Base-by-base conservation (phyloP, 305 asterid genomes). In the Fraxinus nigra region DNA sequence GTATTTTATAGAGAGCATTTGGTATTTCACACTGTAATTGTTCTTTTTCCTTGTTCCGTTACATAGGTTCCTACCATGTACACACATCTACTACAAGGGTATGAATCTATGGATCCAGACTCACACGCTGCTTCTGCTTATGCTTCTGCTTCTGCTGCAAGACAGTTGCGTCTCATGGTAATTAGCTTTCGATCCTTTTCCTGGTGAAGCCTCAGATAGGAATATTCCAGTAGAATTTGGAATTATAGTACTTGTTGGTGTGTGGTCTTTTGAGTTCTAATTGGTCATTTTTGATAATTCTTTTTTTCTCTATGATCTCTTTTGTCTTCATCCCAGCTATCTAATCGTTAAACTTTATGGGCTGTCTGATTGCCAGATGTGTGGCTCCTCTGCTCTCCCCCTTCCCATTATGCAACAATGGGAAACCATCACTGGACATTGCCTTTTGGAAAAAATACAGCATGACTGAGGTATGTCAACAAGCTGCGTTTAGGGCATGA, bases 301-400 rank as follows among this genome's bases (percentile, higher is more conserved):
- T 28, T 74, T 18, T 30, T 32, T 22, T 74, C 63, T 30, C 43
- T 73, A 11, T 16, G 13, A 38, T 65, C 79, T 76, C 77, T 65
- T 75, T 54, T 11, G 11, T 1, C 40, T 83, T 46, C 13, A 7
- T 83, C 7, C 28, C 46, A 61, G 1, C 35, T 80, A 46, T 51
- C 38, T 18, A 56, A 56, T 38, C 76, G 48, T 72, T 82, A 37
- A 86, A 78, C 78, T 73, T 40, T 74, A 7, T 63, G 48, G 24
- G 65, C 30, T 77, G 20, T 81, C 69, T 72, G 75, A 76, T 82
- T 81, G 82, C 84, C 90, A 94, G 99, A 95, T 95, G 99, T 93
- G 97, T 87, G 98, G 98, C 84, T 95, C 99, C 79, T 95, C 98
- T 75, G 98, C 98, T 83, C 96, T 95, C 75, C 99, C 99, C 76